Base-by-base conservation (phyloP, 441 rosid genomes). In the Adansonia gregorii region DNA sequence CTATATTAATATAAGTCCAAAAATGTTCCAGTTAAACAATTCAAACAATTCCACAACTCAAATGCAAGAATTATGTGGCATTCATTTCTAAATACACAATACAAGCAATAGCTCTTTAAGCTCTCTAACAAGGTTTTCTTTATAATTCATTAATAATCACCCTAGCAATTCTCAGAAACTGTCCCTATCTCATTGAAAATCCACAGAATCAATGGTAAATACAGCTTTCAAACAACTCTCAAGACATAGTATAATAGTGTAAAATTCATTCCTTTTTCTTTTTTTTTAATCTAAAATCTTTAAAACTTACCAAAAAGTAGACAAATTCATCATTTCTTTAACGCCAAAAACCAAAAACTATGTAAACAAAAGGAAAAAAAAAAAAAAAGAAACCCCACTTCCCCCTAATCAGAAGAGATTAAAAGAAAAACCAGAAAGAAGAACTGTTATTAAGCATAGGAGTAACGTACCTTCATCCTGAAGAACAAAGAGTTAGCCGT, bases 381-480 rank as follows among this genome's bases (percentile, higher is more conserved):
- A 11, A 5, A 6, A 19, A n/a, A 19, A 12, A 8, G 8, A 20
- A 59, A 59, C 6, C 51, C 41, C 24, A 14, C 14, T 15, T 46
- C 8, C 41, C 55, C 35, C 22, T 45, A 48, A 63, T 63, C 67
- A 61, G 59, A 2, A 14, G 7, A 3, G 14, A 17, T 15, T 3
- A 2, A n/a, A 20, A 59, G 11, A 45, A 22, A 22, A 3, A 3
- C 1, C 64, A 59, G 31, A 8, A 3, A 1, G 20, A 39, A 20
- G 39, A 10, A 2, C 10, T 17, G 55, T 14, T 3, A 60, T 20
- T n/a, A 71, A 71, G 15, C 46, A 48, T 17, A 17, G 41, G 60
- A 61, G 43, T 61, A 61, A 27, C 10, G 10, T 86, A 94, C 98
- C 97, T 90, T 92, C 98, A 93, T 94, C 78, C 76, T 70, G 72